Percentiles rank a stretch among this genome's conserved stretches.
phyloP scores from a whole-genome alignment of 371 early-diverging fungal genomes.

The Catenaria anguillulae region DNA sequence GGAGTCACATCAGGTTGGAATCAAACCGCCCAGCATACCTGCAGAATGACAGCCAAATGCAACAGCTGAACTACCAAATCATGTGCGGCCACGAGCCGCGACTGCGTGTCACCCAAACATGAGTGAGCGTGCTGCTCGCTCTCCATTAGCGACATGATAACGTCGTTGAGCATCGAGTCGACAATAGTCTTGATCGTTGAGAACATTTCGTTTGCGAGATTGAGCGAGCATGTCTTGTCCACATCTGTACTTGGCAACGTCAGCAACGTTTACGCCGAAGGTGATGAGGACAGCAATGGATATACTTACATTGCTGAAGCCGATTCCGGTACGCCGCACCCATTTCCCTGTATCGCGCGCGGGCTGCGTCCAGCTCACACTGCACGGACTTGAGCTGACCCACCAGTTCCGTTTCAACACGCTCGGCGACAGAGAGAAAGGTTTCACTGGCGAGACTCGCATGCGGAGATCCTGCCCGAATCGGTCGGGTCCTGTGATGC shows the following conservation, averaged over 20 bases:
- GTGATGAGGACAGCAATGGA: background rate
- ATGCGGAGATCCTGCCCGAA: background rate
- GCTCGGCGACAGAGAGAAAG: too few species aligned
- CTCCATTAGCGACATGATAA: background rate
- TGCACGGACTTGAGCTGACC: background rate
- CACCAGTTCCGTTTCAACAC: background rate
- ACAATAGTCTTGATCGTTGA: background rate
- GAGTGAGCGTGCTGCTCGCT: background rate
- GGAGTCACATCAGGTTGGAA: background rate
- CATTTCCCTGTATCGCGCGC: background rate
- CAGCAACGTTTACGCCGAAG: background rate
- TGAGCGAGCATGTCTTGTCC: background rate
- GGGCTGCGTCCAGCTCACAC: background rate
- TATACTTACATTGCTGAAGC: background rate
- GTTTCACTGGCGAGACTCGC: background rate
- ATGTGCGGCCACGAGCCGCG: background rate
- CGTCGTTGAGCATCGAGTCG: background rate
- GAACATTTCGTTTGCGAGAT: background rate
- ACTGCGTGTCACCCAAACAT: background rate
- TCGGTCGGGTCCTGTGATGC: background rate
- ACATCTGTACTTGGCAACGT: background rate
- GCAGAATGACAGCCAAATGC: background rate
- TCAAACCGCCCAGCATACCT: background rate
- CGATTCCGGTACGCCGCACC: background rate
- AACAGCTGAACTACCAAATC: background rate